A percentile compares a stretch with the other conserved stretches of the same genome.
Evolutionary conservation across 2,329 filamentous ascomycete genomes (phyloP).

Genomic region (Westerdykella aurantiaca): DNA sequence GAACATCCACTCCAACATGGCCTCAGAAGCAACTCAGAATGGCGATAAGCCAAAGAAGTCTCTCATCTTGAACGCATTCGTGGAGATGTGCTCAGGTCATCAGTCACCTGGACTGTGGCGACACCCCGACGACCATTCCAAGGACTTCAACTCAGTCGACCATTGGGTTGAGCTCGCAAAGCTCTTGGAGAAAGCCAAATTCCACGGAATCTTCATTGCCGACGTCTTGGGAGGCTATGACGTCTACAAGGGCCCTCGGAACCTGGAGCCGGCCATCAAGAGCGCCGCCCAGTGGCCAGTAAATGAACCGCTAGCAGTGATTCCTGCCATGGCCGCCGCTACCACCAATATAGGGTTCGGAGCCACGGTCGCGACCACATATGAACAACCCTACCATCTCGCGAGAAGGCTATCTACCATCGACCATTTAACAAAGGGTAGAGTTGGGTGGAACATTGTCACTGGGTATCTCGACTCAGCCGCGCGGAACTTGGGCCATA

Average conservation of each 20-base stretch:
- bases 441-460: slow-evolving; percentile 47
- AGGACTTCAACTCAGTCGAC: slow-evolving; percentile 42
- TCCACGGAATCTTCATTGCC: slow-evolving; percentile 33
- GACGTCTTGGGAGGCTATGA: slow-evolving; percentile 58
- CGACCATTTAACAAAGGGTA: slow-evolving; percentile 59
- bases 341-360: slow-evolving; percentile 60
- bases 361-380: slow-evolving; percentile 60
- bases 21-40: slow-evolving; percentile 1
- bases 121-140: slow-evolving; percentile 58
- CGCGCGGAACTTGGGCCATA: slow-evolving; percentile 55
- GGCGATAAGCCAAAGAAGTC: slow-evolving; percentile 21
- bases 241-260: slow-evolving; percentile 56
- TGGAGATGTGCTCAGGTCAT: slow-evolving; percentile 27
- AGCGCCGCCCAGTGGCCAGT: slow-evolving; percentile 63
- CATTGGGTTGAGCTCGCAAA: slow-evolving; percentile 28
- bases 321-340: slow-evolving; percentile 60
- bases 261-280: slow-evolving; percentile 53
- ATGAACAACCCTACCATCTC: slow-evolving; percentile 62
- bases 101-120: slow-evolving; percentile 52
- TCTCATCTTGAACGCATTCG: slow-evolving; percentile 37
- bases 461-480: slow-evolving; percentile 62
- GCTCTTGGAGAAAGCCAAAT: slow-evolving; percentile 25
- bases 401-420: slow-evolving; percentile 58
- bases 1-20: not conserved
- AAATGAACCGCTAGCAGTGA: slow-evolving; percentile 57